phyloP scores from a whole-genome alignment of 257 asterid species.

The Scutellaria baicalensis region DNA sequence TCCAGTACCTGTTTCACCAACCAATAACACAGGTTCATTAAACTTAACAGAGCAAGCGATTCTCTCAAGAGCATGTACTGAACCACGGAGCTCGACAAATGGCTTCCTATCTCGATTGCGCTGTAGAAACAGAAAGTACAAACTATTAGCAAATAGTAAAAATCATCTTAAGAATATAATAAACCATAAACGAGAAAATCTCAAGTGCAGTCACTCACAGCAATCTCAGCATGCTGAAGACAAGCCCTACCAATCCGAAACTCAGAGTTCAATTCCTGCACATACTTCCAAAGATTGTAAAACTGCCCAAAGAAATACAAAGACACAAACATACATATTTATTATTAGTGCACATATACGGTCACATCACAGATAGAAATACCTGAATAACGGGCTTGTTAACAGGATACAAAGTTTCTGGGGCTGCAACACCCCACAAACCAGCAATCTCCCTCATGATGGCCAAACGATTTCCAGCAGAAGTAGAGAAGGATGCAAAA shows the following conservation, averaged over 20 bases:
- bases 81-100: slow-evolving; percentile 71
- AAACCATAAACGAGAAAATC: neutral
- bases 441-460: slow-evolving; percentile 68
- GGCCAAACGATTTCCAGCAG: slow-evolving; percentile 54
- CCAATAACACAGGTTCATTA: slow-evolving; percentile 93
- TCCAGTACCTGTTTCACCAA: slow-evolving; percentile 99
- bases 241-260: slow-evolving; percentile 59
- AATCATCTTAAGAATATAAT: neutral
- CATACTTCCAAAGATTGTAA: slow-evolving; percentile 11
- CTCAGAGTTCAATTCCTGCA: slow-evolving; percentile 45
- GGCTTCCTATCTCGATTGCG: slow-evolving; percentile 43
- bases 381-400: slow-evolving; percentile 78
- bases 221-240: slow-evolving; percentile 34
- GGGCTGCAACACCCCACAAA: slow-evolving; percentile 45
- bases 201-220: slow-evolving; percentile 34
- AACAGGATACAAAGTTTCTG: slow-evolving; percentile 60
- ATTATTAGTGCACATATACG: neutral
- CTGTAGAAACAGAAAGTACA: slow-evolving; percentile 26
- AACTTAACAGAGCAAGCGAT: slow-evolving; percentile 74
- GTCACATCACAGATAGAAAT: slow-evolving; percentile 1
- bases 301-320: neutral
- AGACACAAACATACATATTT: neutral
- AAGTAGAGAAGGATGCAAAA: slow-evolving; percentile 75
- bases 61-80: slow-evolving; percentile 78
- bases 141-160: neutral